Evolutionary conservation across 176 grass and related monocot genomes (phyloP), one percentile per base, ranked within the genome.

Genomic region (Aegilops umbellulata): DNA sequence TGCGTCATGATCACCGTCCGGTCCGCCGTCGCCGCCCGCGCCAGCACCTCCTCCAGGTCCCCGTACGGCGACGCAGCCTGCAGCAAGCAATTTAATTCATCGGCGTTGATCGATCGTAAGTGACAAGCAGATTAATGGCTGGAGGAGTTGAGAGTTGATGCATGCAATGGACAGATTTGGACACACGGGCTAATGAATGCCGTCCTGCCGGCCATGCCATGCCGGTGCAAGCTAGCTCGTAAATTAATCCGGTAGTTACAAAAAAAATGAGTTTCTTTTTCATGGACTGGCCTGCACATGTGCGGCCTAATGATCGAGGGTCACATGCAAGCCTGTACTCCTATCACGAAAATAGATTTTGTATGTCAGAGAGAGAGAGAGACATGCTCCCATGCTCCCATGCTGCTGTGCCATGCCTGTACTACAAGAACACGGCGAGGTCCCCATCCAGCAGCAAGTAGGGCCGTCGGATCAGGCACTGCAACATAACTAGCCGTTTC

Each of bases 1-100:
- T 92, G 88, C 69, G 96, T 98, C 91, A 98, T 84, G 86, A 98
- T 94, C 88, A 98, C 93, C 49, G 96, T 98, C 70, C 84, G 79
- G 75, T 95, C 93, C 71, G 79, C 55, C 61, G 83, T 94, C 49
- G 96, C 93, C 69, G 96, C 93, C 0, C 76, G 74, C 31, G 27
- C 81, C 16, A 98, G 82, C 30, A 98, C 90, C 87, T 93, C 89
- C 76, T 83, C 87, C 61, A 98, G 83, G 36, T 97, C 94, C 8
- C 89, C 90, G 34, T 80, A 93, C 23, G 79, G 61, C 39, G 88
- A 83, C 7, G 82, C 74, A 68, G 0, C 29, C 29, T 29, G 29
- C 29, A 29, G 29, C 29, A 29, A 29, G 29, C 29, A n/a, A n/a
- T n/a, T n/a, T n/a, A 35, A 6, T 35, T 35, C 34, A 35, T 35